Base-by-base conservation (phyloP, 2,329 filamentous ascomycete genomes). In the Endoconidiophora polonica region DNA sequence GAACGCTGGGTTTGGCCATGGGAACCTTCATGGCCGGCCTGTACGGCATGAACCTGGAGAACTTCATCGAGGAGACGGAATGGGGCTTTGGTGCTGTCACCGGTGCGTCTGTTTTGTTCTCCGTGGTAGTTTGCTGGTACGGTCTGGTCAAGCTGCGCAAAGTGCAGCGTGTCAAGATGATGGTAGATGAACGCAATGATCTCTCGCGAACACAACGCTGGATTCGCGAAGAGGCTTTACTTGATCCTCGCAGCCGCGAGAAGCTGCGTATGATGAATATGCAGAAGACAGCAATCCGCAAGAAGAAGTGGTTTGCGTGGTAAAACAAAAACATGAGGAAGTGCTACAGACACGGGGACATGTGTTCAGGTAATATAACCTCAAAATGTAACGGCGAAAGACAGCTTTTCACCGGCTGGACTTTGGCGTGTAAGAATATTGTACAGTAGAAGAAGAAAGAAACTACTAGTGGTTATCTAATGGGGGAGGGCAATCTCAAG, bases 21-120 rank as follows among this genome's bases (percentile, higher is more conserved):
- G 91, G 91, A 50, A 95, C 91, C 46, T 93, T 96, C 61, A 75
- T 95, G 59, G 93, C 91, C 6, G 88, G 88, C n/a, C 78, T 98
- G n/a, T 98, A 96, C 72, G 91, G 91, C 58, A 96, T 96, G 88
- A 98, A 98, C 68, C 70, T 98, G 56, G 93, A 95, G 62, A 96
- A 96, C 66, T 96, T 95, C 65, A 86, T 96, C 58, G 91, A 98
- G 68, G 90, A 96, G 62, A 88, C 84, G 1, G 77, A 86, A 64
- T 76, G 86, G 64, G 91, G 90, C 9, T 96, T 98, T 63, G 73
- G 73, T 44, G 76, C 76, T 49, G 80, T 98, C 54, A 86, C 82
- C 2, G 71, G 68, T 16, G 69, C 76, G 54, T 93, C 85, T 52
- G 73, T 81, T 51, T 59, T 81, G 51, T 79, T 88, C 62, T 86